Evolutionary conservation across 1,284 basidiomycete species (phyloP).

Genomic region (Heterobasidion parviporum): DNA sequence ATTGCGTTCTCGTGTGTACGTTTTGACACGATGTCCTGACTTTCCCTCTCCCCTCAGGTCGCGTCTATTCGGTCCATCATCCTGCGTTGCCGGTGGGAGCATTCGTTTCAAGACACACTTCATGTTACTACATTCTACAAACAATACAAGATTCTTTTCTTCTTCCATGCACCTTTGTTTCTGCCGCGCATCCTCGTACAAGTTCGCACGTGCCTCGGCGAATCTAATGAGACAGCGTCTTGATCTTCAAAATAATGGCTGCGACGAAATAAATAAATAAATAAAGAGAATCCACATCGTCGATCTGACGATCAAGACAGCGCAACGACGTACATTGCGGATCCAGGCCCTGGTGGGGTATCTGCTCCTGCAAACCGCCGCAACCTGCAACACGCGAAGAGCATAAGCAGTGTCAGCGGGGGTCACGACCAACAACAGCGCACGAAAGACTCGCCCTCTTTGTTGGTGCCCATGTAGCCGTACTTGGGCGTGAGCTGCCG

Average conservation of each 20-base stretch:
- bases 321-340: slow-evolving; percentile 48
- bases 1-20: background rate
- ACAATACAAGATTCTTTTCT: background rate
- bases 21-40: background rate
- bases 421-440: too few species aligned
- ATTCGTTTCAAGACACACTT: too few species aligned
- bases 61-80: too few species aligned
- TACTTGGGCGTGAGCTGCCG: slow-evolving; percentile 73
- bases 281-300: background rate
- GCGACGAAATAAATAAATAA: slow-evolving; percentile 9
- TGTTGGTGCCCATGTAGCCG: slow-evolving; percentile 71
- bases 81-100: too few species aligned
- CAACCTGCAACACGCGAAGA: slow-evolving; percentile 31
- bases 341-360: slow-evolving; percentile 67
- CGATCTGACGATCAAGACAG: slow-evolving; percentile 1
- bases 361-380: slow-evolving; percentile 78
- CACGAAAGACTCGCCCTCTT: slow-evolving; percentile 46
- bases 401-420: too few species aligned
- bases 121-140: background rate
- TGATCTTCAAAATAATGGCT: slow-evolving; percentile 67
- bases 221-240: slow-evolving; percentile 31
- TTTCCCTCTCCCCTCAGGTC: background rate
- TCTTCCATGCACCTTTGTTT: background rate
- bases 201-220: too few species aligned
- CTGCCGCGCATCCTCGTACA: background rate